phyloP scores from a whole-genome alignment of 2,329 filamentous ascomycete species.

The Cryphonectria nitschkei region DNA sequence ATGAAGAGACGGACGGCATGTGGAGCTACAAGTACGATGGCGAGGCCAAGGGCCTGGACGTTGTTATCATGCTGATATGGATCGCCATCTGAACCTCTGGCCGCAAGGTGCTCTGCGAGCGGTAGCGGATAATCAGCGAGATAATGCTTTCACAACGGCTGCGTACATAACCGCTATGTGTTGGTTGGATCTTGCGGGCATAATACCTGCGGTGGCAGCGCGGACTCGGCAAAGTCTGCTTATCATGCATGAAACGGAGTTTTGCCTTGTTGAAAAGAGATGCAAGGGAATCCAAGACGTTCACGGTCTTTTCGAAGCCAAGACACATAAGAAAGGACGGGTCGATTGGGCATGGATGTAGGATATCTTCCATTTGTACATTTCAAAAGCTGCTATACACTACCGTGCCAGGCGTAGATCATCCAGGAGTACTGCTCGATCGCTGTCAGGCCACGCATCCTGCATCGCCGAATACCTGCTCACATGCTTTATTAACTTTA shows the following conservation, averaged over 20 bases:
- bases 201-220: not conserved
- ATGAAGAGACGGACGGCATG: conserved; percentile 88
- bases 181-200: not conserved
- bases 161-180: not conserved
- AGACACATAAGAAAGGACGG: not conserved
- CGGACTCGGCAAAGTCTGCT: not conserved
- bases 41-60: conserved; percentile 68
- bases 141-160: not conserved
- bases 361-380: not conserved
- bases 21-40: conserved; percentile 86
- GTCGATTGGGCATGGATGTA: not conserved
- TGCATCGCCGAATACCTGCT: not conserved
- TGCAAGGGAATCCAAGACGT: not conserved
- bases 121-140: not conserved
- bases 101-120: not conserved
- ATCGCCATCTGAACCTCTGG: conserved; percentile 60
- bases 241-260: conserved; percentile 17
- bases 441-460: not conserved
- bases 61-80: conserved; percentile 78
- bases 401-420: not conserved
- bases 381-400: not conserved
- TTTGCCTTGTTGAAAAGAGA: not conserved
- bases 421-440: not conserved
- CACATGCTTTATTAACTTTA: not conserved
- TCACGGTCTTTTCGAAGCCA: not conserved